These are phyloP conservation scores for Trichosporon sp. DNA, from an alignment of 1,284 basidiomycete species.

Conservation along the genomic window DNA sequence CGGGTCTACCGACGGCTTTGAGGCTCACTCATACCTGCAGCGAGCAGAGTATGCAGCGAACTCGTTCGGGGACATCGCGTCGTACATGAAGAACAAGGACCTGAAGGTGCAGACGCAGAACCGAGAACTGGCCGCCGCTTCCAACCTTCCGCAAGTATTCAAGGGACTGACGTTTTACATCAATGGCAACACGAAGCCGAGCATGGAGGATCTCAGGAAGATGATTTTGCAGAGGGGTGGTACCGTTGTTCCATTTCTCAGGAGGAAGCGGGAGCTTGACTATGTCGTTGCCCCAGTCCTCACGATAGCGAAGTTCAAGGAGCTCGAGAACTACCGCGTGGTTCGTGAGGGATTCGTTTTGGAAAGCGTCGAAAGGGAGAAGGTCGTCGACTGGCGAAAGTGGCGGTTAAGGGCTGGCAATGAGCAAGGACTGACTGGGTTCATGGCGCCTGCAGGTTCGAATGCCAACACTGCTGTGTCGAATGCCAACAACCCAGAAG, in stretches of 20 bases:
- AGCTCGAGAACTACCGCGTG: conserved; percentile 81
- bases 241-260: conserved; percentile 60
- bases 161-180: conserved; percentile 74
- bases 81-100: conserved; percentile 85
- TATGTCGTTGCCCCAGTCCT: conserved; percentile 83
- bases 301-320: conserved; percentile 79
- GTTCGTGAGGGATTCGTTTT: conserved; percentile 82
- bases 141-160: conserved; percentile 59
- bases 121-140: conserved; percentile 53
- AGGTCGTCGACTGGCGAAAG: conserved; percentile 52
- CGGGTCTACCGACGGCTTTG: neutral
- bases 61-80: conserved; percentile 73
- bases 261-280: conserved; percentile 39
- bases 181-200: conserved; percentile 85
- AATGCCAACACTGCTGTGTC: neutral
- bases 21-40: conserved; percentile 35
- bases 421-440: neutral
- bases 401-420: conserved; percentile 32
- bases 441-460: neutral
- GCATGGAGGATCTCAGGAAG: conserved; percentile 74
- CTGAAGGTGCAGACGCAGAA: conserved; percentile 87
- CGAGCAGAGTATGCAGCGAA: conserved; percentile 65
- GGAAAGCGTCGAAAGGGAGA: conserved; percentile 63
- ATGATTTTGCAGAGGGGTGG: conserved; percentile 81
- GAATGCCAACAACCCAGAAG: neutral